These are phyloP conservation scores for Lactarius akahatsu DNA, from an alignment of 768 basidiomycete species.

Conservation along the genomic window DNA sequence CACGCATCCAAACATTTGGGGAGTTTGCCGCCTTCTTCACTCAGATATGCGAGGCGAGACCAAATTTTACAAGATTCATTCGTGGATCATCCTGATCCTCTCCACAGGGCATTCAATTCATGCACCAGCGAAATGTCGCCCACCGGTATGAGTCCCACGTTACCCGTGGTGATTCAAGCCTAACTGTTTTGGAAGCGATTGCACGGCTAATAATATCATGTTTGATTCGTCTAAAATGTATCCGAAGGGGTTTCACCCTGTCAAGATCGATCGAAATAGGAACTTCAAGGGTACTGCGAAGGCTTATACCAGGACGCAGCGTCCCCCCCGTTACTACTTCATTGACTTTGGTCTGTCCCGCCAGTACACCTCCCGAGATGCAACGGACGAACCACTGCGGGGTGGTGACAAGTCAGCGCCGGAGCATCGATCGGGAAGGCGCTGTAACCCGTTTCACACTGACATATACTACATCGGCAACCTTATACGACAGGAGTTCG, in stretches of 20 bases:
- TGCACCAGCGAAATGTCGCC: constrained; percentile 33
- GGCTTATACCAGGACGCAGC: constrained; percentile 29
- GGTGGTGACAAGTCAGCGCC: constrained; percentile 47
- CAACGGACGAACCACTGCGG: constrained; percentile 35
- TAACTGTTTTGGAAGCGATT: constrained; percentile 15
- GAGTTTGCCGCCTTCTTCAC: constrained; percentile 38
- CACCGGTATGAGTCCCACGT: constrained; percentile 33
- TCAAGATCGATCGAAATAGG: constrained; percentile 17
- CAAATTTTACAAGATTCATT: too few species aligned
- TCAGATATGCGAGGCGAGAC: constrained; percentile 38
- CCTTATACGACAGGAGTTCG: constrained; percentile 34
- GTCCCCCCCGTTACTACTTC: constrained; percentile 33
- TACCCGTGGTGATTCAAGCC: not conserved
- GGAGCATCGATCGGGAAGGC: constrained; percentile 32
- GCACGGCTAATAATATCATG: constrained; percentile 32
- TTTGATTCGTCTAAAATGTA: constrained; percentile 34
- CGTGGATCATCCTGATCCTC: not conserved
- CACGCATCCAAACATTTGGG: constrained; percentile 38
- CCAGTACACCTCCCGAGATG: constrained; percentile 31
- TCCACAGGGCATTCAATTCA: constrained; percentile 31
- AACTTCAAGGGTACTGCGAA: constrained; percentile 33
- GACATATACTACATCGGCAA: constrained; percentile 41
- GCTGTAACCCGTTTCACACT: constrained; percentile 37
- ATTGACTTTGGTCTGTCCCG: constrained; percentile 36
- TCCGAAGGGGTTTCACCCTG: constrained; percentile 35